Conservation (phyloP, 164 flowering plant species). For the Taxillus chinensis region DNA sequence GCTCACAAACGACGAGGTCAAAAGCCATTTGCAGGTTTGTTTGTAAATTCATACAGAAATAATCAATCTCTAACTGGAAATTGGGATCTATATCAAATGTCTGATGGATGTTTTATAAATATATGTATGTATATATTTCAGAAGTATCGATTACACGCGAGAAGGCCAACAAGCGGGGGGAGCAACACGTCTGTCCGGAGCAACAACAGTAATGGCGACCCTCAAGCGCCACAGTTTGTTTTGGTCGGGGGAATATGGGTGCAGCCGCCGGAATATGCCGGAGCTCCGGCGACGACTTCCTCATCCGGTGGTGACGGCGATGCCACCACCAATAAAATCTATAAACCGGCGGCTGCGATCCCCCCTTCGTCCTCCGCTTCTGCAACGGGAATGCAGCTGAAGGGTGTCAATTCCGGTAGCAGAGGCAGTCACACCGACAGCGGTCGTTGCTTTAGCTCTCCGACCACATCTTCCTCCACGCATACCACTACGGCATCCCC, state of each 20-base stretch:
- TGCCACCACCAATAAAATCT: slow-evolving; percentile 23
- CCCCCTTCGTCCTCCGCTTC: slow-evolving; percentile 4
- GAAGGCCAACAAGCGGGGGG: slow-evolving; percentile 37
- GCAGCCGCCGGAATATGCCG: slow-evolving; percentile 43
- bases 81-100: no score
- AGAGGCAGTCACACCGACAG: slow-evolving; percentile 22
- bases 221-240: slow-evolving; percentile 52
- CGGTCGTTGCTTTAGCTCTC: slow-evolving; percentile 27
- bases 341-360: slow-evolving; percentile 37
- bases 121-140: slow-evolving; percentile 12
- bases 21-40: slow-evolving; percentile 94
- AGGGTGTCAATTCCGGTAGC: slow-evolving; percentile 22
- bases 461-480: slow-evolving; percentile 46
- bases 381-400: slow-evolving; percentile 8
- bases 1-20: slow-evolving; percentile 93
- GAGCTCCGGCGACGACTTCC: slow-evolving; percentile 17
- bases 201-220: slow-evolving; percentile 25
- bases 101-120: no score
- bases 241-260: slow-evolving; percentile 83
- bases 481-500: slow-evolving; percentile 39
- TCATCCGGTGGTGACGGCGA: slow-evolving; percentile 19
- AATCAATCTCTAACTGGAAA: no score
- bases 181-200: background rate
- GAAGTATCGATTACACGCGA: slow-evolving; percentile 73
- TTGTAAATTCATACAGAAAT: background rate